Conservation (phyloP, 116 monocot genomes). For the Dioscorea cayenensis region DNA sequence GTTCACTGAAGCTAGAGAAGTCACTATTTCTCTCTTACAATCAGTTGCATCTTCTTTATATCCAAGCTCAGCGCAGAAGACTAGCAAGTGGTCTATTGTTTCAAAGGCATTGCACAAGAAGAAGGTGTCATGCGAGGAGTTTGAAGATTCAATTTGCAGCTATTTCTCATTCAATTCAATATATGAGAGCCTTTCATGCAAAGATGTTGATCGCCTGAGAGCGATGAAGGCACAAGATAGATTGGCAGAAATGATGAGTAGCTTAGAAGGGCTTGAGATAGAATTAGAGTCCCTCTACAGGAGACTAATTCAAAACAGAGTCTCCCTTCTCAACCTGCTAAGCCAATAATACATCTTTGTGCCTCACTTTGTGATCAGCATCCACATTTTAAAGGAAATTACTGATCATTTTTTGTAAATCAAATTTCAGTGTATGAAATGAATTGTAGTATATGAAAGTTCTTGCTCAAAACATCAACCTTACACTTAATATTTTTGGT, state of each 20-base stretch:
- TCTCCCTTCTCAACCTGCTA: neutral
- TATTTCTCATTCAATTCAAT: too few species aligned
- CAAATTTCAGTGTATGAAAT: too few species aligned
- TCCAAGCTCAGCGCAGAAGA: constrained; percentile 1
- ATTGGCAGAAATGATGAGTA: neutral
- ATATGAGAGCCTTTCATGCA: too few species aligned
- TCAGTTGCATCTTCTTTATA: neutral
- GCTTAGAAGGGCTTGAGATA: neutral
- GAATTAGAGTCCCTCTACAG: neutral
- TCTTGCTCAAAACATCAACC: too few species aligned
- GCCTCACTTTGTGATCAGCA: neutral
- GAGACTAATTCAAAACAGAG: neutral
- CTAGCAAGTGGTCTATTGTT: constrained; percentile 18
- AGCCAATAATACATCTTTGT: neutral
- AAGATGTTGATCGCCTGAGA: too few species aligned
- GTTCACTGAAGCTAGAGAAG: constrained; percentile 11
- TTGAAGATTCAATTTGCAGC: too few species aligned
- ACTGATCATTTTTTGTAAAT: too few species aligned
- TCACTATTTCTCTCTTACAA: constrained; percentile 7
- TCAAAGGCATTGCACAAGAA: constrained; percentile 6
- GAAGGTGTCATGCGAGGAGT: neutral
- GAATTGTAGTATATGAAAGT: neutral
- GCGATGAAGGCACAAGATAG: too few species aligned
- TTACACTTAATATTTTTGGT: too few species aligned
- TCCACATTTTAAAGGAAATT: constrained; percentile 9